Evolutionary conservation across 2,329 filamentous ascomycete genomes (phyloP).

Genomic region (Colletotrichum neosansevieriae): DNA sequence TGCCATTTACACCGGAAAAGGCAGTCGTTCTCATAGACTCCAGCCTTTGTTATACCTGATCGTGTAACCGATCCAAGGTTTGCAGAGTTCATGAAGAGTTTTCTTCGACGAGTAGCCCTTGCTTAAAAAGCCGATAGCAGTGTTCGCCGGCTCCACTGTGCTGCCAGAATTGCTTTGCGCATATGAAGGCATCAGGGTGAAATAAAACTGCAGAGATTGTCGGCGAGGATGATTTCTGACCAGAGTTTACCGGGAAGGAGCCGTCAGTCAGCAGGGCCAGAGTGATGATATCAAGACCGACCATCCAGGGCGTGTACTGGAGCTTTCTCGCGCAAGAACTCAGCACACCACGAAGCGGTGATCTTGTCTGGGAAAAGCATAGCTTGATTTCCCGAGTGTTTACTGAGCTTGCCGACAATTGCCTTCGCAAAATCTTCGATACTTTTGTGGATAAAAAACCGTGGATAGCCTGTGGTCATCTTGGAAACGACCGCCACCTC

Average conservation of each 20-base stretch:
- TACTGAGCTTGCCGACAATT: constrained; percentile 75
- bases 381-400: constrained; percentile 69
- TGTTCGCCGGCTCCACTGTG: too few relatives aligned
- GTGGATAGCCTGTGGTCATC: constrained; percentile 92
- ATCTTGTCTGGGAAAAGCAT: constrained; percentile 84
- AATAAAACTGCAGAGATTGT: constrained; percentile 78
- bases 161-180: constrained; percentile 96
- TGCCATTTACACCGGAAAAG: too few relatives aligned
- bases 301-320: constrained; percentile 62
- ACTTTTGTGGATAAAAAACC: constrained; percentile 90
- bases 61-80: too few relatives aligned
- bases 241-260: too few relatives aligned
- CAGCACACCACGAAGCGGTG: constrained; percentile 76
- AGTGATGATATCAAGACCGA: constrained; percentile 67
- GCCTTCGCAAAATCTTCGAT: constrained; percentile 80
- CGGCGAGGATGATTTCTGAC: constrained; percentile 68
- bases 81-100: too few relatives aligned
- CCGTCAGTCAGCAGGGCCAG: constrained; percentile 62
- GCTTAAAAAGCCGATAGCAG: too few relatives aligned
- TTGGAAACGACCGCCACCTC: constrained; percentile 85
- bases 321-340: constrained; percentile 76
- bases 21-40: too few relatives aligned
- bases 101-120: too few relatives aligned
- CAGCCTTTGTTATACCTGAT: too few relatives aligned
- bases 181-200: constrained; percentile 71